Conservation (phyloP, 129 eudicot genomes). For the Scalesia atractyloides region DNA sequence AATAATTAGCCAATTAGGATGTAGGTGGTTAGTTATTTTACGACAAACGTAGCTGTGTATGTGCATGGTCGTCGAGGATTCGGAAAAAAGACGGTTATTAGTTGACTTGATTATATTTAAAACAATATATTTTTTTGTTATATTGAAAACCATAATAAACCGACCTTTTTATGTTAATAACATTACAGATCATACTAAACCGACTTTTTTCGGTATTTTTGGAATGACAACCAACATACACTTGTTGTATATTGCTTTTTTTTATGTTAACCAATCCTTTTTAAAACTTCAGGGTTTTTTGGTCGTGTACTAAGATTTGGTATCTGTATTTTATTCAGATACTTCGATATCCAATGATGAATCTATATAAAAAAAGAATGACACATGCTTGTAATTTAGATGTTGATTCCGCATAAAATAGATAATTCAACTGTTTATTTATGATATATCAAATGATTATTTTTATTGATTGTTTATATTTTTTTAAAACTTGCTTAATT, state of each 20-base stretch:
- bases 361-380: background rate
- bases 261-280: conserved; percentile 11
- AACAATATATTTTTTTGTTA: no score
- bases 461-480: background rate
- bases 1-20: background rate
- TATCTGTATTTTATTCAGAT: conserved; percentile 6
- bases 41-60: conserved; percentile 39
- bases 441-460: background rate
- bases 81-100: conserved; percentile 36
- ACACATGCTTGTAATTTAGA: background rate
- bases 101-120: conserved; percentile 29
- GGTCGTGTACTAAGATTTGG: conserved; percentile 6
- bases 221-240: conserved; percentile 42
- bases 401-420: no score
- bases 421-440: background rate
- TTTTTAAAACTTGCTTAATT: background rate
- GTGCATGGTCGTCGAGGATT: conserved; percentile 42
- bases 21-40: conserved; percentile 7
- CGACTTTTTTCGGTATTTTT: conserved; percentile 36
- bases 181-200: conserved; percentile 32
- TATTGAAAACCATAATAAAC: conserved; percentile 18
- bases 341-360: background rate
- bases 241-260: background rate
- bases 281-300: background rate
- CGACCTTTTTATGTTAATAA: conserved; percentile 27